Conservation (phyloP, 805 yeast species). For the Nakazawaea ishiwadae region DNA sequence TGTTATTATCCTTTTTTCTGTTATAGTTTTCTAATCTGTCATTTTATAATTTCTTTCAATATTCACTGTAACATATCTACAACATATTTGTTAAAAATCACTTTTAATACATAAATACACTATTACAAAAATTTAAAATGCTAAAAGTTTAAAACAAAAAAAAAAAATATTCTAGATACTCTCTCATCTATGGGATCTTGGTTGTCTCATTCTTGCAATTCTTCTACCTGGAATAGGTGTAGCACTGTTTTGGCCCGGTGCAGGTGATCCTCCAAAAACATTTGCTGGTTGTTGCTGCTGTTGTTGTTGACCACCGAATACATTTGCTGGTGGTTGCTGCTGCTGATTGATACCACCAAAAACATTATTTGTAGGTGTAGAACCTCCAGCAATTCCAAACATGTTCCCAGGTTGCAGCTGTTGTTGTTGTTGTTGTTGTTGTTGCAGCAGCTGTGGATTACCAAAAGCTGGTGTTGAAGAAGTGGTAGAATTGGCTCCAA, state of each 20-base stretch:
- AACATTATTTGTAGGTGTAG: not conserved
- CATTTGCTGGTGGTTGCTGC: not conserved
- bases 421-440: too few relatives aligned
- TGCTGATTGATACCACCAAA: conserved; percentile 1
- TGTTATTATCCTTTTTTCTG: too few relatives aligned
- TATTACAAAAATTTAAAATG: too few relatives aligned
- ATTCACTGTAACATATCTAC: too few relatives aligned
- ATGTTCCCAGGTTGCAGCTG: conserved; percentile 6
- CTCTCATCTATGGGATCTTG: conserved; percentile 9
- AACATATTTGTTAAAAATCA: too few relatives aligned
- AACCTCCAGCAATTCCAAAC: conserved; percentile 1
- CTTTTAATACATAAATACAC: too few relatives aligned
- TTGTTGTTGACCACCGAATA: conserved; percentile 2
- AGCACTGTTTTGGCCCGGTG: not conserved
- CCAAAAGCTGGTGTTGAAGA: conserved; percentile 5
- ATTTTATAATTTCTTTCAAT: too few relatives aligned
- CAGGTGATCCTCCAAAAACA: not conserved
- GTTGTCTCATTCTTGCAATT: conserved; percentile 11
- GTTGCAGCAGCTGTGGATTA: too few relatives aligned
- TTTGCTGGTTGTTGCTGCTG: not conserved
- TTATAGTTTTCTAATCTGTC: too few relatives aligned
- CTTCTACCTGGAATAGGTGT: conserved; percentile 9
- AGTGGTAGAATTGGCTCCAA: conserved; percentile 1
- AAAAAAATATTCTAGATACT: not conserved
- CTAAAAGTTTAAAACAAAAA: too few relatives aligned